Base-by-base conservation (phyloP, 768 basidiomycete species). In the Coprinopsis cinerea region DNA sequence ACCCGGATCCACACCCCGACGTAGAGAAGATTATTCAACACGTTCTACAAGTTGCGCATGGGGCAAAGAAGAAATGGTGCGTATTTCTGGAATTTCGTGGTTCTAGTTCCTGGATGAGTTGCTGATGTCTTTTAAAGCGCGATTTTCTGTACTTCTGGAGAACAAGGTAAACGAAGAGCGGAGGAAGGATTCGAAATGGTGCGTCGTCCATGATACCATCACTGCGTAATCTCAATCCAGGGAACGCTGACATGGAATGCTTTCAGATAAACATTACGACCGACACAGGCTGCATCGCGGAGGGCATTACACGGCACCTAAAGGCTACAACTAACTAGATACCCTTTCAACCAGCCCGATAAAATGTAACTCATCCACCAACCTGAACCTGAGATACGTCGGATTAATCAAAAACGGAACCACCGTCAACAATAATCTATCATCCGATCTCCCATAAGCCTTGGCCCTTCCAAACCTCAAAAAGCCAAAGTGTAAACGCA, bases 21-120 rank as follows among this genome's bases (percentile, higher is more conserved):
- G 77, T 83, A 2, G 85, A 86, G 57, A 65, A 70, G 48, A 61
- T 76, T 6, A 82, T 86, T 30, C 77, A 83, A 51, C 60, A 62
- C 14, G 77, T 85, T 22, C 65, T 80, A 25, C 55, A 67, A 32
- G 72, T 61, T 1, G 66, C 77, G 0, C 83, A 85, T 54, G 58
- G 56, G 36, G 72, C 73, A 7, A 72, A 75, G 18, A 86, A 85
- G 69, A 86, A 85, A 68, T 83, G 82, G 83, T 83, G 50, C 17
- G 68, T 18, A n/a, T 23, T 30, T 5, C n/a, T 9, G 18, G 13
- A 24, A 18, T 6, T 17, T 30, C 20, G 13, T 5, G 22, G 13
- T 4, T 23, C 47, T 13, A 7, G 7, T 20, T n/a, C 30, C 39
- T 20, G 13, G 10, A 28, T 42, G 1, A 10, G 15, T 13, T 34